Conservation (phyloP, 805 yeast genomes). For the Candida arabinofermentans region DNA sequence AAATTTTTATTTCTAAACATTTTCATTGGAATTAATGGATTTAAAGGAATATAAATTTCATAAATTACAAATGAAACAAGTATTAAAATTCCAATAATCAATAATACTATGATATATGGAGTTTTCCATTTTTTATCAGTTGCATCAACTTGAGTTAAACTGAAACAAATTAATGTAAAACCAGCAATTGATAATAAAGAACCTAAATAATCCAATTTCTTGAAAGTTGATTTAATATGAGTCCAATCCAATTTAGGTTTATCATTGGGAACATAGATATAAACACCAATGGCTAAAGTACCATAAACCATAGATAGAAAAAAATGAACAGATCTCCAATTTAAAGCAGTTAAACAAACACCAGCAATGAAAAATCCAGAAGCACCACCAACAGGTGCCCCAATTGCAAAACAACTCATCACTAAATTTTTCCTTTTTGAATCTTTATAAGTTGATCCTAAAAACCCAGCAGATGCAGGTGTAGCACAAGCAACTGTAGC, state of each 20-base stretch:
- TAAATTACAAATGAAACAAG: constrained; percentile 33
- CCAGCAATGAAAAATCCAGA: constrained; percentile 42
- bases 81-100: constrained; percentile 37
- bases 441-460: constrained; percentile 38
- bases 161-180: constrained; percentile 38
- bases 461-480: constrained; percentile 45
- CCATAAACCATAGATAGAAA: constrained; percentile 38
- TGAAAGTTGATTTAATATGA: constrained; percentile 23
- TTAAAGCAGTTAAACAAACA: constrained; percentile 35
- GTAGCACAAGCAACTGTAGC: constrained; percentile 39
- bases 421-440: constrained; percentile 38
- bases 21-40: constrained; percentile 47
- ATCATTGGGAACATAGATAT: constrained; percentile 36
- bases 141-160: constrained; percentile 41
- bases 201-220: constrained; percentile 38
- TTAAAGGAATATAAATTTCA: constrained; percentile 35
- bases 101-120: constrained; percentile 40
- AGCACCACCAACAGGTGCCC: constrained; percentile 46
- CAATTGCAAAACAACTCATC: constrained; percentile 40
- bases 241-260: constrained; percentile 21
- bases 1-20: constrained; percentile 39
- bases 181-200: constrained; percentile 38
- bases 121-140: constrained; percentile 42
- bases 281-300: constrained; percentile 17
- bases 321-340: constrained; percentile 41